Percentiles rank a stretch among this genome's conserved stretches.
Evolutionary conservation across 2,329 filamentous ascomycete species (phyloP).

Genomic region (Clarireedia paspali): DNA sequence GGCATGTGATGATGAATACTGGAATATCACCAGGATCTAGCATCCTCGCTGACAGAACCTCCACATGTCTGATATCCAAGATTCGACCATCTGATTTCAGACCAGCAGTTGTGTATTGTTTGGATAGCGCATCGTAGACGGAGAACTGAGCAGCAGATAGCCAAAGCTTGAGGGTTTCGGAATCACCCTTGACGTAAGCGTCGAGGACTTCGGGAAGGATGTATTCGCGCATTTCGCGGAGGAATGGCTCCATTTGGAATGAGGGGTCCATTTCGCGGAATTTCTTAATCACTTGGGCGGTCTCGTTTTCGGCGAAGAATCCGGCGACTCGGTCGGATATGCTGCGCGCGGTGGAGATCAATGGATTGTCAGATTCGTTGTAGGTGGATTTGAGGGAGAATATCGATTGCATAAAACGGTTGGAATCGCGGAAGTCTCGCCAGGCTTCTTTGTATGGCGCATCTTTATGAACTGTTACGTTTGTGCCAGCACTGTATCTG

Average conservation of each 20-base stretch:
- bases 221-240: constrained; percentile 93
- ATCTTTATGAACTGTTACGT: constrained; percentile 93
- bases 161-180: constrained; percentile 87
- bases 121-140: constrained; percentile 92
- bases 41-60: constrained; percentile 74
- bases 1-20: constrained; percentile 93
- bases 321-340: constrained; percentile 90
- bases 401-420: constrained; percentile 77
- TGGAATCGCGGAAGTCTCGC: constrained; percentile 88
- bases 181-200: constrained; percentile 94
- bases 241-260: constrained; percentile 92
- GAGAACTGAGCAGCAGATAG: constrained; percentile 93
- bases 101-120: constrained; percentile 90
- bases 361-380: constrained; percentile 93
- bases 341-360: constrained; percentile 81
- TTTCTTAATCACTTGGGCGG: constrained; percentile 94
- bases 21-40: constrained; percentile 82
- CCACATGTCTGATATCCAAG: constrained; percentile 89
- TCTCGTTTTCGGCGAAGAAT: constrained; percentile 98
- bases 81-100: constrained; percentile 93
- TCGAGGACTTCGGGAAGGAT: constrained; percentile 96
- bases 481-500: constrained; percentile 73
- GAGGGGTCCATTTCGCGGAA: constrained; percentile 91
- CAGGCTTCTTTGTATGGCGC: constrained; percentile 98
- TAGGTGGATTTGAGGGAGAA: constrained; percentile 83